These are phyloP conservation scores for Bipolaris oryzae DNA, from an alignment of 2,329 filamentous ascomycete genomes.

Conservation along the genomic window DNA sequence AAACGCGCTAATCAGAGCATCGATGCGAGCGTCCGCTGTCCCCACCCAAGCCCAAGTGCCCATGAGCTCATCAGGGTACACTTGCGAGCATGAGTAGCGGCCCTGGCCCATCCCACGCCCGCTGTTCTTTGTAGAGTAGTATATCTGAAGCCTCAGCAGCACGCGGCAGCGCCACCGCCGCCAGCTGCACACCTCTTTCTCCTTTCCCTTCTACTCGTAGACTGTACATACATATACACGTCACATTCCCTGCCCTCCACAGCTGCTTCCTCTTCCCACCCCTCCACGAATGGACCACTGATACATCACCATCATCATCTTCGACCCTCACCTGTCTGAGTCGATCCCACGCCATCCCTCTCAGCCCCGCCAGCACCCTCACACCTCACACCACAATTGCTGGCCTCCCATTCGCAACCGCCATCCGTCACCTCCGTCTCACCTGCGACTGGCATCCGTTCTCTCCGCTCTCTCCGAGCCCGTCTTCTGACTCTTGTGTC, in stretches of 20 bases:
- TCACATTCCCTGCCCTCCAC: not conserved
- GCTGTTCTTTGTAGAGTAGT: not conserved
- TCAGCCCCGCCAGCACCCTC: constrained; percentile 1
- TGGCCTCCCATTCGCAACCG: constrained; percentile 6
- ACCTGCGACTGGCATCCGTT: not conserved
- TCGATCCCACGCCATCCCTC: constrained; percentile 6
- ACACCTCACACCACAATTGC: not conserved
- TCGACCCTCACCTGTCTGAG: not conserved
- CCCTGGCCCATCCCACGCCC: constrained; percentile 29
- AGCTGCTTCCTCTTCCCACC: not conserved
- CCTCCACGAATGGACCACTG: not conserved
- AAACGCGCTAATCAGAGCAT: constrained; percentile 14
- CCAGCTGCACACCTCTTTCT: not conserved
- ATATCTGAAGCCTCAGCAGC: constrained; percentile 6
- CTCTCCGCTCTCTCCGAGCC: not conserved
- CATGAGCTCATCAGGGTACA: constrained; percentile 25
- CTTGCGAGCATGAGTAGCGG: constrained; percentile 15
- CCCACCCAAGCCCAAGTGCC: constrained; percentile 17
- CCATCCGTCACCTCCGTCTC: not conserved
- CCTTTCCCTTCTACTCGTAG: not conserved
- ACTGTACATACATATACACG: not conserved
- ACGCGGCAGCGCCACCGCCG: not conserved
- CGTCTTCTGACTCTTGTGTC: constrained; percentile 1
- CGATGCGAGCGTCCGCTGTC: constrained; percentile 20
- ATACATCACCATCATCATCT: not conserved